Conservation (phyloP, 148 eudicot genomes). For the Rhododendron williamsianum region DNA sequence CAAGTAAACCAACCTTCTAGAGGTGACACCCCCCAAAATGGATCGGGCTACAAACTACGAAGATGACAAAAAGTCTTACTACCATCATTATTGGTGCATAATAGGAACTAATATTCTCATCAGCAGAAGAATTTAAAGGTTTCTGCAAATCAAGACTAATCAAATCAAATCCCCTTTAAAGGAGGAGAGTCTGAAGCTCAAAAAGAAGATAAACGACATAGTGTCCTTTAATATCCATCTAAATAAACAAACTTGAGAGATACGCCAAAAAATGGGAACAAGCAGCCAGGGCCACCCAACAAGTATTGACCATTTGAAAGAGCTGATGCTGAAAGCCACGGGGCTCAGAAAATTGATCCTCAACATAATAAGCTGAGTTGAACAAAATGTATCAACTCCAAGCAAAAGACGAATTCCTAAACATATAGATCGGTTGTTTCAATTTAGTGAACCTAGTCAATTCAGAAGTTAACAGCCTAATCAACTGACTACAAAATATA, state of each 20-base stretch:
- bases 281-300: not conserved
- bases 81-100: not conserved
- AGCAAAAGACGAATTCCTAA: not conserved
- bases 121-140: not conserved
- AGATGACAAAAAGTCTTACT: not conserved
- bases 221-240: not conserved
- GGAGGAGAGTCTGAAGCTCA: not conserved
- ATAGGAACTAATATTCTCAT: not conserved
- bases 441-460: not conserved
- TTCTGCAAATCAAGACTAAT: not conserved
- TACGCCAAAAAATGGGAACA: not conserved
- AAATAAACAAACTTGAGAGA: not conserved
- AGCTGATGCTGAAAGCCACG: not conserved
- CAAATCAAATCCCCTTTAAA: not conserved
- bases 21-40: not conserved
- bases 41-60: not conserved
- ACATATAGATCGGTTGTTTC: not conserved
- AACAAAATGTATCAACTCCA: not conserved
- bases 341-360: not conserved
- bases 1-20: not conserved
- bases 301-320: not conserved
- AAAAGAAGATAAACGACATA: not conserved
- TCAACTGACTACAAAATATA: slow-evolving; percentile 5
- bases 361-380: not conserved
- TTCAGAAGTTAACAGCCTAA: not conserved